Conservation (phyloP, 441 rosid species). For the Theobroma grandiflorum region DNA sequence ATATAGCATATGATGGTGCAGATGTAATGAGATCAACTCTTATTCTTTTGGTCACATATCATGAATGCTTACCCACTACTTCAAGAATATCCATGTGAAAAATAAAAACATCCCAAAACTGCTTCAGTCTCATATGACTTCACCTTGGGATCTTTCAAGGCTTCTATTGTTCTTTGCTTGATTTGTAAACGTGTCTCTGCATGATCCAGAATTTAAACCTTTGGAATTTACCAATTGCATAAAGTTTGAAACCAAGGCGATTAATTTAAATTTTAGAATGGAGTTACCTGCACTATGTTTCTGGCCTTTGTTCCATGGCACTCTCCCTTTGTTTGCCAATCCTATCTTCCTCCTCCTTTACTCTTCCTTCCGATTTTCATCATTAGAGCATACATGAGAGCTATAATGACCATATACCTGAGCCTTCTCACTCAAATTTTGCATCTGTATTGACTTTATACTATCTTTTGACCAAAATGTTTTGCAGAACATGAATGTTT, state of each 20-base stretch:
- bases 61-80: not conserved
- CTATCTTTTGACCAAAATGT: conserved; percentile 23
- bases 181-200: conserved; percentile 77
- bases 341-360: conserved; percentile 68
- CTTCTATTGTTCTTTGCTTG: conserved; percentile 81
- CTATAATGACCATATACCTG: conserved; percentile 21
- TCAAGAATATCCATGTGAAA: conserved; percentile 29
- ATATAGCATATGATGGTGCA: conserved; percentile 9
- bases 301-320: conserved; percentile 90
- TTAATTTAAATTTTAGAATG: conserved; percentile 13
- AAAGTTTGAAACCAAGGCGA: not conserved
- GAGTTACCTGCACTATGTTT: conserved; percentile 73
- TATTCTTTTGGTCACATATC: conserved; percentile 4
- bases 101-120: conserved; percentile 33
- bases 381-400: conserved; percentile 22
- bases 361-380: conserved; percentile 40
- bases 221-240: conserved; percentile 26
- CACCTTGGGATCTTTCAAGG: conserved; percentile 93
- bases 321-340: conserved; percentile 78
- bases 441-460: conserved; percentile 29
- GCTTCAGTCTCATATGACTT: conserved; percentile 77
- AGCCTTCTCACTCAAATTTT: conserved; percentile 33
- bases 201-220: conserved; percentile 24
- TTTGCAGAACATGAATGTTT: conserved; percentile 38
- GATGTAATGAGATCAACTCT: conserved; percentile 1